phyloP scores from a whole-genome alignment of 116 monocot genomes.

The Iris pallida region DNA sequence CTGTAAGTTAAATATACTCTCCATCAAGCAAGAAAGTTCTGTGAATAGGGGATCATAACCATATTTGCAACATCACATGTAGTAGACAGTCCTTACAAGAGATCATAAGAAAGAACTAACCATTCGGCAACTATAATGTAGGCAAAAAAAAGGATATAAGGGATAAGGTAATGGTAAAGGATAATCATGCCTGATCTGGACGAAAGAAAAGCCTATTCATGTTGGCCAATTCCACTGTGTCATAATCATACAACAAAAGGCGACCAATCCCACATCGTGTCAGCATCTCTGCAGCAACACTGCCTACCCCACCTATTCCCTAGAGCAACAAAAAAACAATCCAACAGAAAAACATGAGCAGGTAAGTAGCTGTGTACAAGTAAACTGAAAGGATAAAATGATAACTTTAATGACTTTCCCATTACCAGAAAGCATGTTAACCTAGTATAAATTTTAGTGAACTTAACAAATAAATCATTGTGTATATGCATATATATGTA shows the following conservation, averaged over 20 bases:
- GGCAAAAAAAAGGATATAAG: background rate
- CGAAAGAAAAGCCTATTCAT: conserved; percentile 98
- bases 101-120: background rate
- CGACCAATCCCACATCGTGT: conserved; percentile 94
- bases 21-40: conserved; percentile 6
- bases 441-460: too few species aligned
- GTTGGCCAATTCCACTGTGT: conserved; percentile 89
- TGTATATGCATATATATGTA: too few species aligned
- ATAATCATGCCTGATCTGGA: conserved; percentile 84
- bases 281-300: conserved; percentile 98
- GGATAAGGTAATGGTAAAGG: conserved; percentile 5
- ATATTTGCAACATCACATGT: too few species aligned
- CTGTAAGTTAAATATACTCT: background rate
- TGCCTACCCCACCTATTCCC: conserved; percentile 98
- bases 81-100: too few species aligned
- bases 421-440: too few species aligned
- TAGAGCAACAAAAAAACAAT: conserved; percentile 18
- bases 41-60: background rate
- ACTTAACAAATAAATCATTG: too few species aligned
- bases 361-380: too few species aligned
- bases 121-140: background rate
- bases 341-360: background rate
- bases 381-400: too few species aligned
- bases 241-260: conserved; percentile 91
- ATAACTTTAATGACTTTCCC: too few species aligned